Conservation (phyloP, 2,329 filamentous ascomycete species). For the Calonectria pseudoturangicola region DNA sequence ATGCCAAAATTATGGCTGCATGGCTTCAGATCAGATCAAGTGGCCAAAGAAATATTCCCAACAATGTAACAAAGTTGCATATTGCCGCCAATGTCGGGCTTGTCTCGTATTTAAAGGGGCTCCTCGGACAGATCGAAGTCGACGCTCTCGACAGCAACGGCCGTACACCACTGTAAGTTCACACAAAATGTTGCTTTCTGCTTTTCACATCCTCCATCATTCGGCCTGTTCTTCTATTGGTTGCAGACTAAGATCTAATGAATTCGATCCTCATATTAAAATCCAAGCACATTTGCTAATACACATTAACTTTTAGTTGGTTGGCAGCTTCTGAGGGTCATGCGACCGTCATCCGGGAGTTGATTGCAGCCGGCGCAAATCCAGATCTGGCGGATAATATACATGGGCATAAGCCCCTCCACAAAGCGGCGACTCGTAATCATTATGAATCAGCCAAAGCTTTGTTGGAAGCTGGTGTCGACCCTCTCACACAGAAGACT, state of each 20-base stretch:
- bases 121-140: conserved; percentile 41
- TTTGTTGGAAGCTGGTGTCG: not conserved
- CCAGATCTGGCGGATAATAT: conserved; percentile 45
- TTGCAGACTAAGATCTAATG: too few species aligned
- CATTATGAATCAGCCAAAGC: not conserved
- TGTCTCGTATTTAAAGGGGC: conserved; percentile 43
- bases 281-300: conserved; percentile 7
- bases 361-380: conserved; percentile 54
- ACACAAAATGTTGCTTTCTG: conserved; percentile 12
- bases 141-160: conserved; percentile 41
- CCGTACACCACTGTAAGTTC: conserved; percentile 52
- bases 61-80: conserved; percentile 38
- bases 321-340: conserved; percentile 54
- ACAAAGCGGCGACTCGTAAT: not conserved
- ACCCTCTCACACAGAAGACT: not conserved
- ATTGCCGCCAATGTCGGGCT: conserved; percentile 47
- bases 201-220: too few species aligned
- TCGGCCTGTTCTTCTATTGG: too few species aligned
- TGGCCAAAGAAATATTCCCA: not conserved
- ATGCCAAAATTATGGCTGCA: conserved; percentile 31
- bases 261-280: not conserved
- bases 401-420: conserved; percentile 44
- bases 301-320: conserved; percentile 32
- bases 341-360: conserved; percentile 36
- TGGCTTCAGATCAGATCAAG: conserved; percentile 44